phyloP scores from a whole-genome alignment of 805 yeast genomes.

The Hanseniaspora occidentalis region DNA sequence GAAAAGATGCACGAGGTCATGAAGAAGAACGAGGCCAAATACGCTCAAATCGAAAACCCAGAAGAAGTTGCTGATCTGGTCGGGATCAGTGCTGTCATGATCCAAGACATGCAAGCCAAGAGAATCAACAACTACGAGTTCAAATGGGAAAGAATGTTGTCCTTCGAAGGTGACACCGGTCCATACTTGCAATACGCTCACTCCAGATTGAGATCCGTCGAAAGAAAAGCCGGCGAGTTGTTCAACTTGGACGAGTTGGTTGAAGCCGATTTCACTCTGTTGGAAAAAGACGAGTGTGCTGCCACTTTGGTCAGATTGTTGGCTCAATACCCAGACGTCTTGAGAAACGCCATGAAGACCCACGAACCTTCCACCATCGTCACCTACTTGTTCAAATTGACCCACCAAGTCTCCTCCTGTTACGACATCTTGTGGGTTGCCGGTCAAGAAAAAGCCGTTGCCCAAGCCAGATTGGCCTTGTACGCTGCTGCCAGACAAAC shows the following conservation, averaged over 20 bases:
- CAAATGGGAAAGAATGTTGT: constrained; percentile 96
- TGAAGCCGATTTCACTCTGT: constrained; percentile 44
- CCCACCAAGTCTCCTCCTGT: constrained; percentile 93
- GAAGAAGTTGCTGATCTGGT: constrained; percentile 89
- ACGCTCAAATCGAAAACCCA: constrained; percentile 86
- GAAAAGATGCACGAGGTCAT: constrained; percentile 93
- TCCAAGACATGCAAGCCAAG: constrained; percentile 97
- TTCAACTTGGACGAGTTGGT: constrained; percentile 28
- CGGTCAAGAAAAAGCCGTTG: constrained; percentile 80
- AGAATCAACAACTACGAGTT: constrained; percentile 92
- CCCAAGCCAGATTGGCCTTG: constrained; percentile 83
- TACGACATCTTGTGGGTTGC: constrained; percentile 95
- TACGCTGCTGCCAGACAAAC: constrained; percentile 86
- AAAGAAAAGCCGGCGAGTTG: constrained; percentile 59
- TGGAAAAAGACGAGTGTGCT: constrained; percentile 56
- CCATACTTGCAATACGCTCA: constrained; percentile 98
- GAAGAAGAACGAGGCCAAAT: constrained; percentile 83
- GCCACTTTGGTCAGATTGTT: constrained; percentile 59
- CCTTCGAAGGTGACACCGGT: constrained; percentile 98
- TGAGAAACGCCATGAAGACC: constrained; percentile 71
- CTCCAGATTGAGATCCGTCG: constrained; percentile 89
- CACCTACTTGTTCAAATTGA: constrained; percentile 80
- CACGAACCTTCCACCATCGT: constrained; percentile 90
- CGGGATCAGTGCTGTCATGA: constrained; percentile 96
- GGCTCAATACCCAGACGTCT: constrained; percentile 83